Conservation (phyloP, 176 grass and related monocot genomes). For the Eragrostis curvula region DNA sequence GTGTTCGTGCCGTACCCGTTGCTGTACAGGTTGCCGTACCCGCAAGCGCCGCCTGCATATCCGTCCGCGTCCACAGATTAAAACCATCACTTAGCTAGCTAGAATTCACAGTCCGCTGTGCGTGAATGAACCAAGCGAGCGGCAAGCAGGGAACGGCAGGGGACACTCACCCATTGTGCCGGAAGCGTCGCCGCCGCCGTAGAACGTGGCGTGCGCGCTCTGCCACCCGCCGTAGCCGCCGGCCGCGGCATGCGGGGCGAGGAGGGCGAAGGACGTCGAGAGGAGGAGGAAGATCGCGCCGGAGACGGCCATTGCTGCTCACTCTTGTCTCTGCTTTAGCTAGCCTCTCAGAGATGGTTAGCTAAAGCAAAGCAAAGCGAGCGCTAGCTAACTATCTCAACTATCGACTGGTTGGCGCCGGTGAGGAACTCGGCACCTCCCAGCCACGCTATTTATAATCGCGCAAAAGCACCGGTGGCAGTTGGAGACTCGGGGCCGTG, state of each 20-base stretch:
- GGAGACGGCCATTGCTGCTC: constrained; percentile 27
- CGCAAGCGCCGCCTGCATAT: constrained; percentile 84
- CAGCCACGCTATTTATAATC: constrained; percentile 37
- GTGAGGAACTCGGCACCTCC: constrained; percentile 12
- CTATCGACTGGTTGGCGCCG: constrained; percentile 1
- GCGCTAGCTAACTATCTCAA: too few species aligned
- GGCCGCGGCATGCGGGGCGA: constrained; percentile 30
- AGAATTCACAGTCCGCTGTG: not conserved
- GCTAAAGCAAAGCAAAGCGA: not conserved
- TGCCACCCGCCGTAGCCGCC: constrained; percentile 61
- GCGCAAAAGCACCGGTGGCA: constrained; percentile 7
- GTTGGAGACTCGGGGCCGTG: constrained; percentile 33
- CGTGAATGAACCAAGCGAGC: not conserved
- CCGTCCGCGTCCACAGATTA: not conserved
- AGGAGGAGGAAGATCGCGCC: constrained; percentile 32
- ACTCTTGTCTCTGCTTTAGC: not conserved
- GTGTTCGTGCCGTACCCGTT: constrained; percentile 90
- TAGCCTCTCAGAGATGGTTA: not conserved
- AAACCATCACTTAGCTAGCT: too few species aligned
- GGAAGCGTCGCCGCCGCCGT: constrained; percentile 86
- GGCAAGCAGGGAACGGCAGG: not conserved
- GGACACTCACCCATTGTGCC: constrained; percentile 79
- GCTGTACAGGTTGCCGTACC: constrained; percentile 96
- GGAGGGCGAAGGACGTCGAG: constrained; percentile 8
- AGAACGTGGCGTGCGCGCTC: constrained; percentile 90